phyloP scores from a whole-genome alignment of 257 asterid species.

The Ilex asprella region DNA sequence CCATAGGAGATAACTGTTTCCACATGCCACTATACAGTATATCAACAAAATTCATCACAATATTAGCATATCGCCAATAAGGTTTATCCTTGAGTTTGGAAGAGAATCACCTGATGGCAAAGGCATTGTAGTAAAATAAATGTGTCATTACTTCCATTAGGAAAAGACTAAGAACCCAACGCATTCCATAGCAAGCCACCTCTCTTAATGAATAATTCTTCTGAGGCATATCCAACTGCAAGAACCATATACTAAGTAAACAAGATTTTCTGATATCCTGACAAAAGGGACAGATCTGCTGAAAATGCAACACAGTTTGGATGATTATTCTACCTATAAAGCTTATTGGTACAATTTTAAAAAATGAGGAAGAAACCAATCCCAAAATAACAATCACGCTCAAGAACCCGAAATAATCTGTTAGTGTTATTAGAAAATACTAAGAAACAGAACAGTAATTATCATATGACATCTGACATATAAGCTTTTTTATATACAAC shows the following conservation, averaged over 20 bases:
- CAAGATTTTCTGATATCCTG: too few species aligned
- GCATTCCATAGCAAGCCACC: slow-evolving; percentile 72
- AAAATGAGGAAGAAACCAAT: too few species aligned
- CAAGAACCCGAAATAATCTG: too few species aligned
- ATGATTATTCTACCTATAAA: too few species aligned
- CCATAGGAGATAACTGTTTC: slow-evolving; percentile 78
- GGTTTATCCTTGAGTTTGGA: slow-evolving; percentile 14
- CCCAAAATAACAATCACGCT: too few species aligned
- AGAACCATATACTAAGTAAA: slow-evolving; percentile 15
- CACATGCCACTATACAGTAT: slow-evolving; percentile 66
- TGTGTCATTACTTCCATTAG: slow-evolving; percentile 89
- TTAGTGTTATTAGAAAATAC: too few species aligned
- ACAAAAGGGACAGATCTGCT: too few species aligned
- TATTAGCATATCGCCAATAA: slow-evolving; percentile 6
- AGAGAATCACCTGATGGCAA: slow-evolving; percentile 69
- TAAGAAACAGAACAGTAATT: too few species aligned
- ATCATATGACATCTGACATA: too few species aligned
- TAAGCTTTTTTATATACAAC: too few species aligned
- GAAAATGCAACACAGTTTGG: too few species aligned
- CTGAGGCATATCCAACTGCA: slow-evolving; percentile 82
- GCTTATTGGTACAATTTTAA: too few species aligned
- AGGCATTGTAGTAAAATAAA: slow-evolving; percentile 81
- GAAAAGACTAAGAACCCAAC: slow-evolving; percentile 66
- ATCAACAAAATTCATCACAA: slow-evolving; percentile 14
- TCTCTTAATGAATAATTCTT: slow-evolving; percentile 46